Base-by-base conservation (phyloP, 495 filamentous ascomycete genomes). In the Chaetomium tenue region DNA sequence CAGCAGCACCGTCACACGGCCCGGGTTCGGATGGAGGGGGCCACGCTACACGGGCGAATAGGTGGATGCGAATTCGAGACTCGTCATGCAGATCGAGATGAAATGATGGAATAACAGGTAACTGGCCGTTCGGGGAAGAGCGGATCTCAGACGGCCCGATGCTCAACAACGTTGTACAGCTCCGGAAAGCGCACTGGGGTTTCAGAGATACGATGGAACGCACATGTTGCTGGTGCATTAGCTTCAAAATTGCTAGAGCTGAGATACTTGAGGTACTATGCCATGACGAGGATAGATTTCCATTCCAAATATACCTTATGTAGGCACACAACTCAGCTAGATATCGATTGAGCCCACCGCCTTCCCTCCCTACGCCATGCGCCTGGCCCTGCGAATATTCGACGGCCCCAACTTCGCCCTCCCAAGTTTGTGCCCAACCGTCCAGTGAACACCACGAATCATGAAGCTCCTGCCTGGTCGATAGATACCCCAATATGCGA, bases 391-490 rank as follows among this genome's bases (percentile, higher is more conserved):
- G 22, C 26, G 15, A n/a, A 54, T 54, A n/a, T 54, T 37, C 26
- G 16, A 20, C n/a, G 15, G 8, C 26, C 28, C 52, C 52, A n/a
- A 54, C 26, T 13, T 54, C 26, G 48, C 2, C 52, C 15, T 37
- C 52, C 52, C 28, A 37, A 46, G 58, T 48, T 26, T n/a, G 42
- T 16, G 22, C 59, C 59, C 30, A 40, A 40, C 33, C 37, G 23
- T 28, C 52, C 30, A 55, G 16, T 11, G 52, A 61, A 50, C 30
- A 61, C 30, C n/a, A 42, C 26, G 23, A 3, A 20, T 20, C 46
- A 3, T 22, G 0, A n/a, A 11, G 46, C 20, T 12, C 23, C 18
- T n/a, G 30, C 52, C 52, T 16, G 33, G 18, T 30, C 23, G 20
- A 50, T 23, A 20, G 20, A 50, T 23, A 20, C 22, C 47, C 25